Conservation (phyloP, 129 eudicot genomes). For the Chrysanthemum lavandulifolium region DNA sequence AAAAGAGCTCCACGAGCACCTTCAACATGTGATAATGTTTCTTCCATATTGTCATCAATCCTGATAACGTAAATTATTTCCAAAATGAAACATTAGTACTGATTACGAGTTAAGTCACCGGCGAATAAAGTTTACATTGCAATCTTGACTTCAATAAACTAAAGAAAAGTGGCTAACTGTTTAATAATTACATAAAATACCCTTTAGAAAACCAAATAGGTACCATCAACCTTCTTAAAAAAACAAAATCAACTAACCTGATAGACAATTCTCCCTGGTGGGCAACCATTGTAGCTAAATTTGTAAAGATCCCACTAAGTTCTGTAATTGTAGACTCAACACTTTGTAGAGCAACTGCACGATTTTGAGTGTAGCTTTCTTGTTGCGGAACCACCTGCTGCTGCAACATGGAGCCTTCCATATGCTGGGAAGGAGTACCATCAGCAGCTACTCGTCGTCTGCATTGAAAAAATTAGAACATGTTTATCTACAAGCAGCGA, state of each 20-base stretch:
- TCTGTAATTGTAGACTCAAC: slow-evolving; percentile 86
- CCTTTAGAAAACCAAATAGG: not conserved
- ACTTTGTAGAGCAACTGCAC: slow-evolving; percentile 71
- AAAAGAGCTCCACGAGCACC: slow-evolving; percentile 74
- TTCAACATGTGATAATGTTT: slow-evolving; percentile 74
- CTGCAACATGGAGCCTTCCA: slow-evolving; percentile 73
- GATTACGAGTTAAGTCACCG: too few relatives aligned
- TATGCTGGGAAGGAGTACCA: slow-evolving; percentile 50
- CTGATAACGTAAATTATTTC: slow-evolving; percentile 31
- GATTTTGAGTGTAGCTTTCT: slow-evolving; percentile 45
- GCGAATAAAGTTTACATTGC: too few relatives aligned
- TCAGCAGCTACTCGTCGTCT: slow-evolving; percentile 71
- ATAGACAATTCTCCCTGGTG: slow-evolving; percentile 85
- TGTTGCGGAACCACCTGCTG: slow-evolving; percentile 72
- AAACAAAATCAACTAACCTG: slow-evolving; percentile 40
- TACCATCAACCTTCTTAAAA: not conserved
- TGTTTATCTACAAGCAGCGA: not conserved
- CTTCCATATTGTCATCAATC: slow-evolving; percentile 95
- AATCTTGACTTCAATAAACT: not conserved
- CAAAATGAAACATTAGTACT: too few relatives aligned
- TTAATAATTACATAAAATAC: not conserved
- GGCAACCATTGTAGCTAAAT: slow-evolving; percentile 81
- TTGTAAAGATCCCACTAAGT: slow-evolving; percentile 73
- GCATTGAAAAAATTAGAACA: slow-evolving; percentile 19
- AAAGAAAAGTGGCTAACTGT: too few relatives aligned